phyloP scores from a whole-genome alignment of 441 rosid species.

The Brassica hybrid region DNA sequence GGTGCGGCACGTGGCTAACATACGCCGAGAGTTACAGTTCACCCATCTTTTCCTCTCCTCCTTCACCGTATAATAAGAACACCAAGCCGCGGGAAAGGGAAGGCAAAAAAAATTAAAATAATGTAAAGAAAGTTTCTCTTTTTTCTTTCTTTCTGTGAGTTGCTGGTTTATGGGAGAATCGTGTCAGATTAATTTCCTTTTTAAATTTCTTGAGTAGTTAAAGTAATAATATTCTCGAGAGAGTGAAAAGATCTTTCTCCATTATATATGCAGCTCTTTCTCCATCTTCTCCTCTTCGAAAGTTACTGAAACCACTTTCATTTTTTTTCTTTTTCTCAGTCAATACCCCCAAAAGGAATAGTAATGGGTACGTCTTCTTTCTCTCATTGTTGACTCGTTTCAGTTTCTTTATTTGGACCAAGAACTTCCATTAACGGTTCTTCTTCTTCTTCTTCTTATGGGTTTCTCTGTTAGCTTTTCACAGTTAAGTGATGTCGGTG shows the following conservation, averaged over 20 bases:
- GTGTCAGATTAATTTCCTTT: slow-evolving; percentile 60
- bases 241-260: slow-evolving; percentile 37
- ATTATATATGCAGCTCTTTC: slow-evolving; percentile 43
- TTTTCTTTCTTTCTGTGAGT: slow-evolving; percentile 26
- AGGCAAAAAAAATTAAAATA: slow-evolving; percentile 17
- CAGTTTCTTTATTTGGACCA: background rate
- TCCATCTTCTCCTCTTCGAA: slow-evolving; percentile 32
- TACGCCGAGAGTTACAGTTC: slow-evolving; percentile 35
- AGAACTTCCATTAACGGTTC: slow-evolving; percentile 16
- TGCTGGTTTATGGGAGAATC: slow-evolving; percentile 74
- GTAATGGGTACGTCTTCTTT: slow-evolving; percentile 52
- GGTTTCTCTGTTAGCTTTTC: slow-evolving; percentile 28
- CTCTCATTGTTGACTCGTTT: slow-evolving; percentile 19
- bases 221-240: slow-evolving; percentile 16
- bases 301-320: slow-evolving; percentile 11
- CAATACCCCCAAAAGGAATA: slow-evolving; percentile 24
- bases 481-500: slow-evolving; percentile 35
- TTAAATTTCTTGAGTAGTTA: slow-evolving; percentile 11
- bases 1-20: background rate
- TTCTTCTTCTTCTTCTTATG: slow-evolving; percentile 1
- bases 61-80: slow-evolving; percentile 27
- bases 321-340: slow-evolving; percentile 13
- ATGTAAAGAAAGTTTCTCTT: background rate
- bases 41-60: slow-evolving; percentile 27
- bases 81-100: slow-evolving; percentile 34